Percentiles rank a stretch among this genome's conserved stretches.
phyloP scores from a whole-genome alignment of 129 eudicot genomes.

The Kitagawia praeruptora region DNA sequence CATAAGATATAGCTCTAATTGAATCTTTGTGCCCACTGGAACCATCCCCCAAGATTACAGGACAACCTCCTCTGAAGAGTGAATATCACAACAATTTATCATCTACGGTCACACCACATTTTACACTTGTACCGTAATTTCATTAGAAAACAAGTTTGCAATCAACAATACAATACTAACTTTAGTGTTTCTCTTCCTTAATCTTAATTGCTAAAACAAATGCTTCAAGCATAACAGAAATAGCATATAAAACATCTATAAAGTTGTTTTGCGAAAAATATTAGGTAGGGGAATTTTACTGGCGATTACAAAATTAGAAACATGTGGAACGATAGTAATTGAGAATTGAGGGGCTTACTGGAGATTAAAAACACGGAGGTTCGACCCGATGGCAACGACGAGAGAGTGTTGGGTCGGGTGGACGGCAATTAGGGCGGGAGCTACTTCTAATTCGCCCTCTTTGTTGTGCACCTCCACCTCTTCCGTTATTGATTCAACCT shows the following conservation, averaged over 20 bases:
- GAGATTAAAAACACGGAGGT: constrained; percentile 82
- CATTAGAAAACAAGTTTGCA: no score
- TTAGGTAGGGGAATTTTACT: no score
- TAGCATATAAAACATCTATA: no score
- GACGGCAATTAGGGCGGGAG: constrained; percentile 86
- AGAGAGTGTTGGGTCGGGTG: constrained; percentile 63
- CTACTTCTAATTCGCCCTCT: constrained; percentile 54
- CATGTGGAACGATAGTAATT: background rate
- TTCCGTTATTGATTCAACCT: constrained; percentile 25
- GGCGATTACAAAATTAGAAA: background rate
- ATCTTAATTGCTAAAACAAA: background rate
- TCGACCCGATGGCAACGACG: constrained; percentile 75
- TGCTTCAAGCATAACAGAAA: background rate
- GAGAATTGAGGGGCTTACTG: constrained; percentile 25
- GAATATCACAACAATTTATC: background rate
- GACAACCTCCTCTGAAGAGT: constrained; percentile 48
- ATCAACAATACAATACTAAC: background rate
- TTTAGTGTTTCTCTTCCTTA: background rate
- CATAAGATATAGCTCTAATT: constrained; percentile 70
- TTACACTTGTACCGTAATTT: background rate
- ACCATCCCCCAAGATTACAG: constrained; percentile 36
- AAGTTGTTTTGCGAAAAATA: no score
- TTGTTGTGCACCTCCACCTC: constrained; percentile 42
- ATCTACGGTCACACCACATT: background rate
- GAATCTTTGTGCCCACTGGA: constrained; percentile 66